Evolutionary conservation across 129 eudicot species (phyloP).

Genomic region (Escallonia herrerae): DNA sequence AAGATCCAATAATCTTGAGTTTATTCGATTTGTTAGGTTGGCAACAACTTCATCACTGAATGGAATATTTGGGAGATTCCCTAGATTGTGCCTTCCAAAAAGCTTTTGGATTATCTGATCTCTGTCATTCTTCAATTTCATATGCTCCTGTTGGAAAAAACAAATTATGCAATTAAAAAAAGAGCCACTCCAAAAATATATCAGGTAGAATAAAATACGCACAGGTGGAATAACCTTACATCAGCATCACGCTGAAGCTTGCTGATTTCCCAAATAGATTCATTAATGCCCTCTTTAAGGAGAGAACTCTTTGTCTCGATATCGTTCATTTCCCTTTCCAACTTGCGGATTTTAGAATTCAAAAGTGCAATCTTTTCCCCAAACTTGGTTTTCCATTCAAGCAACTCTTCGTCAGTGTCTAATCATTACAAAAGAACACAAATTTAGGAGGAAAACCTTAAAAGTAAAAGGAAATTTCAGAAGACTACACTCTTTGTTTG

Average conservation of each 20-base stretch:
- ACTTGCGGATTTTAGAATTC: constrained; percentile 45
- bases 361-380: constrained; percentile 41
- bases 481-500: too few species aligned
- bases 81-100: constrained; percentile 53
- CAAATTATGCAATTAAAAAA: constrained; percentile 6
- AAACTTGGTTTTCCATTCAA: constrained; percentile 60
- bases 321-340: constrained; percentile 52
- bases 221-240: constrained; percentile 25
- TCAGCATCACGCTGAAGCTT: constrained; percentile 54
- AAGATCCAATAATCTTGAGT: constrained; percentile 44
- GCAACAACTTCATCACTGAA: constrained; percentile 58
- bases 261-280: constrained; percentile 31
- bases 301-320: constrained; percentile 24
- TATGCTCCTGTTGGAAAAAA: constrained; percentile 36
- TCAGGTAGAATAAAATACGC: constrained; percentile 6
- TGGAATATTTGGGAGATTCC: constrained; percentile 46
- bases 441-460: constrained; percentile 2
- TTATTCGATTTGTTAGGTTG: constrained; percentile 39
- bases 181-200: constrained; percentile 4
- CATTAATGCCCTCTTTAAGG: constrained; percentile 15
- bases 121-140: constrained; percentile 59
- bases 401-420: constrained; percentile 86
- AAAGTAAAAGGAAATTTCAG: too few species aligned
- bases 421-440: constrained; percentile 11
- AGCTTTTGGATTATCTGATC: constrained; percentile 46